These are phyloP conservation scores for Verruconis gallopava DNA, from an alignment of 2,329 filamentous ascomycete species.

Conservation along the genomic window DNA sequence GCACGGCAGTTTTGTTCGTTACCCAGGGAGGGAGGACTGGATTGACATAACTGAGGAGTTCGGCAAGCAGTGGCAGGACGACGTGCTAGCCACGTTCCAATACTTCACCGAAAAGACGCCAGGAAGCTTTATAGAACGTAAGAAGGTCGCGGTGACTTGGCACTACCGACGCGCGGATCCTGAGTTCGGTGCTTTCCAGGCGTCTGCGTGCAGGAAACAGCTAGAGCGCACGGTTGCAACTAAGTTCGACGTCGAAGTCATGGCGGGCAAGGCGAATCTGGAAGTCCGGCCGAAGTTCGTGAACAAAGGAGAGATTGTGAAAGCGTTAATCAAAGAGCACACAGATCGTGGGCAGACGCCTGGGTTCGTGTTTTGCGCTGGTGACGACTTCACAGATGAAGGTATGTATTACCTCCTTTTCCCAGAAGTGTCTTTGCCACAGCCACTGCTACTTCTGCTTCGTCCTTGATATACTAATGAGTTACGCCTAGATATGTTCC, in stretches of 20 bases:
- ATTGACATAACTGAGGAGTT: slow-evolving; percentile 75
- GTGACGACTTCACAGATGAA: slow-evolving; percentile 96
- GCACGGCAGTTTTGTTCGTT: slow-evolving; percentile 87
- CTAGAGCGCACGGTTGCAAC: slow-evolving; percentile 64
- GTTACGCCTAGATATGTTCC: slow-evolving; percentile 56
- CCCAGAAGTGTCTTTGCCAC: too few species aligned
- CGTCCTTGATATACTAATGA: slow-evolving; percentile 13
- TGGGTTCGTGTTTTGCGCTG: slow-evolving; percentile 81
- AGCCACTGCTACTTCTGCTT: too few species aligned
- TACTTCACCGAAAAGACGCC: slow-evolving; percentile 78
- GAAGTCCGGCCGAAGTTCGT: slow-evolving; percentile 95
- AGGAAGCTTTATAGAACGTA: slow-evolving; percentile 89
- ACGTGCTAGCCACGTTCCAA: slow-evolving; percentile 74
- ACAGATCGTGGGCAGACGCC: slow-evolving; percentile 39
- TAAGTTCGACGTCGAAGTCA: slow-evolving; percentile 86
- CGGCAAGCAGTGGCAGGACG: slow-evolving; percentile 85
- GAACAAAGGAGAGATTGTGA: slow-evolving; percentile 94
- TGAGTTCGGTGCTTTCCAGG: slow-evolving; percentile 68
- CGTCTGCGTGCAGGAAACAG: slow-evolving; percentile 67
- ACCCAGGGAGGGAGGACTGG: slow-evolving; percentile 67
- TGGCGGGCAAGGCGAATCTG: slow-evolving; percentile 91
- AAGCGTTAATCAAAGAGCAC: slow-evolving; percentile 66
- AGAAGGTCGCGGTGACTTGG: slow-evolving; percentile 91
- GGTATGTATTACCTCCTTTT: slow-evolving; percentile 39
- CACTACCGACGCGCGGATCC: slow-evolving; percentile 89